These are phyloP conservation scores for Ophiocordyceps sinensis DNA, from an alignment of 2,329 filamentous ascomycete genomes.

Conservation along the genomic window DNA sequence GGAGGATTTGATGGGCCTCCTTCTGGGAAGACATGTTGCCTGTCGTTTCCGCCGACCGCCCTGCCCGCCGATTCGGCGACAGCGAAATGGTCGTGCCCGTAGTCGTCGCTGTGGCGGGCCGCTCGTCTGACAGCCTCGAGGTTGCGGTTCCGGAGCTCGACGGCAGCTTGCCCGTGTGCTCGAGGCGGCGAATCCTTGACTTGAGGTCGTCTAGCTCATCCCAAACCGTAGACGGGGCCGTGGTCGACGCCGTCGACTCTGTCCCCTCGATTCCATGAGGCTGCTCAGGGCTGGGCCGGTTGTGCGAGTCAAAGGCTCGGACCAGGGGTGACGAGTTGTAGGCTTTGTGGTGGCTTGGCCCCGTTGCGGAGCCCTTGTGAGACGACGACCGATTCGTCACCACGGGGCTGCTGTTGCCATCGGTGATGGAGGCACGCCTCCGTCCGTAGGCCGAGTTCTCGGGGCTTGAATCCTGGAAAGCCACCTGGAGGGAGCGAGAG, in stretches of 20 bases:
- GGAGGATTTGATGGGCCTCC: constrained; percentile 62
- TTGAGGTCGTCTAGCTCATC: constrained; percentile 94
- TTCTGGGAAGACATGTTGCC: constrained; percentile 25
- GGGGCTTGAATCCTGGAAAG: constrained; percentile 27
- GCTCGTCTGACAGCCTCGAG: constrained; percentile 58
- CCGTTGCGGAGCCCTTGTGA: constrained; percentile 20
- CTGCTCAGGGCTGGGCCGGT: constrained; percentile 12
- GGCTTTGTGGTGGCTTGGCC: constrained; percentile 14
- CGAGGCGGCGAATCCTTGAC: constrained; percentile 78
- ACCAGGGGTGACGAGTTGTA: constrained; percentile 49
- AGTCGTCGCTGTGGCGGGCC: constrained; percentile 82
- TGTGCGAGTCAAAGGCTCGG: constrained; percentile 20
- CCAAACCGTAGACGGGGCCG: constrained; percentile 87
- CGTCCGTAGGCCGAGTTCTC: constrained; percentile 15
- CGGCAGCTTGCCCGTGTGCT: constrained; percentile 77
- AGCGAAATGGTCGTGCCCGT: constrained; percentile 81
- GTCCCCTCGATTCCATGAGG: constrained; percentile 47
- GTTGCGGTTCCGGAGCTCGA: constrained; percentile 70
- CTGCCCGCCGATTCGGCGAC: constrained; percentile 58
- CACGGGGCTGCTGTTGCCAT: constrained; percentile 25
- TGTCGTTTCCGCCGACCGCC: constrained; percentile 19
- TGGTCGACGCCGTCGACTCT: constrained; percentile 78
- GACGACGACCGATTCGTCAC: constrained; percentile 27
- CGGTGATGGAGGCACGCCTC: constrained; percentile 31
- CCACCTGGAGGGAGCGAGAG: constrained; percentile 25